Percentiles rank a stretch among this genome's conserved stretches.
Evolutionary conservation across 495 filamentous ascomycete genomes (phyloP).

Genomic region (Xylaria scruposa): DNA sequence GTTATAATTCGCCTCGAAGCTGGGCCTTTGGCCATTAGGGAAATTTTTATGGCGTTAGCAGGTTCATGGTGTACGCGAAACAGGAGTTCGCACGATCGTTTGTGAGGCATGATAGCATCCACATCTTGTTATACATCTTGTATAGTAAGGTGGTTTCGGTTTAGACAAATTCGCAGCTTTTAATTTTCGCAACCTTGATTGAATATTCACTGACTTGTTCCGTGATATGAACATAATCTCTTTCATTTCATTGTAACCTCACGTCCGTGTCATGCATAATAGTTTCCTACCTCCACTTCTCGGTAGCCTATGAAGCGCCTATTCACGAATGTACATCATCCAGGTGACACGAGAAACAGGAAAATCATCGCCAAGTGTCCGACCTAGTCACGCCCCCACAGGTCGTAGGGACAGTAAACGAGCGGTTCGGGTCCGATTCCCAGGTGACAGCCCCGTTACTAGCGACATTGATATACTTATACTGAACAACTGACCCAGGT

Average conservation of each 20-base stretch:
- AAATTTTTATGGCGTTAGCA: neutral
- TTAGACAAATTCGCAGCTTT: neutral
- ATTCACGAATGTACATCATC: neutral
- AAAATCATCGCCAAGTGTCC: conserved; percentile 47
- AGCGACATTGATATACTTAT: conserved; percentile 71
- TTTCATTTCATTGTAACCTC: neutral
- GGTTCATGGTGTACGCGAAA: neutral
- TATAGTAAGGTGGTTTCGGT: neutral
- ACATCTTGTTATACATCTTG: neutral
- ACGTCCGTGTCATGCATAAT: neutral
- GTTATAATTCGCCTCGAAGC: conserved; percentile 30
- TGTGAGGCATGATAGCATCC: neutral
- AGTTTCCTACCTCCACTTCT: neutral
- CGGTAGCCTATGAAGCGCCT: neutral
- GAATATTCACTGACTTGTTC: neutral
- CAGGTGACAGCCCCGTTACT: conserved; percentile 62
- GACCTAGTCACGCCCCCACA: conserved; percentile 53
- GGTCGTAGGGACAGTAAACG: conserved; percentile 59
- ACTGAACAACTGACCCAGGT: conserved; percentile 62
- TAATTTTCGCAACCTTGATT: neutral
- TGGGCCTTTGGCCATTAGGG: neutral
- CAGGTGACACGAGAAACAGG: neutral
- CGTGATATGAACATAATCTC: neutral
- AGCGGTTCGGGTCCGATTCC: conserved; percentile 70
- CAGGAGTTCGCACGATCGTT: neutral